Conservation (phyloP, 106 monocot species). For the Amphibolis antarctica region DNA sequence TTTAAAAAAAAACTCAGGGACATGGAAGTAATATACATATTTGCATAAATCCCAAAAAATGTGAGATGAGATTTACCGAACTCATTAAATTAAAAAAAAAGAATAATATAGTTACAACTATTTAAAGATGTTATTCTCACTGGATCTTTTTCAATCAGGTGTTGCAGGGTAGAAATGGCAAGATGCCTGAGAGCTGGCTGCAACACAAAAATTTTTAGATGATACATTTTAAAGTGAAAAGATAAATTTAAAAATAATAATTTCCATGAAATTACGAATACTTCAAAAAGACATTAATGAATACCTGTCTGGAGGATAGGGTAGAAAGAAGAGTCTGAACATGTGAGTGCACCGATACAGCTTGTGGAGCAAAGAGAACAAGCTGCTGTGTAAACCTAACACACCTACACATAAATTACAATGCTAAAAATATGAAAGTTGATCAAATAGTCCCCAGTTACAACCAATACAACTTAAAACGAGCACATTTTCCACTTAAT, state of each 20-base stretch:
- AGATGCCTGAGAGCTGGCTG: slow-evolving; percentile 93
- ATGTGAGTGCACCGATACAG: slow-evolving; percentile 83
- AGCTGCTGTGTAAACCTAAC: slow-evolving; percentile 97
- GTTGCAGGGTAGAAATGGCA: slow-evolving; percentile 80
- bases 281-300: not conserved
- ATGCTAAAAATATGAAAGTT: not conserved
- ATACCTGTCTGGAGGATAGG: slow-evolving; percentile 86
- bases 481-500: not conserved
- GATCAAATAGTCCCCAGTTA: not conserved
- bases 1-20: too few species aligned
- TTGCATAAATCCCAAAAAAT: too few species aligned
- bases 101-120: not conserved
- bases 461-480: not conserved
- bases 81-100: too few species aligned
- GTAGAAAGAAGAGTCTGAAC: slow-evolving; percentile 86
- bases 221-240: not conserved
- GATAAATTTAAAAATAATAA: not conserved
- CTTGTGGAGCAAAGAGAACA: slow-evolving; percentile 98
- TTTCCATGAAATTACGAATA: not conserved
- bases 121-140: slow-evolving; percentile 25
- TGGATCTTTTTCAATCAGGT: slow-evolving; percentile 90
- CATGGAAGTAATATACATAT: too few species aligned
- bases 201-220: slow-evolving; percentile 11
- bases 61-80: too few species aligned
- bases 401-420: slow-evolving; percentile 40